Conservation (phyloP, 306 rosid species). For the peach (Prunus persica) region DNA sequence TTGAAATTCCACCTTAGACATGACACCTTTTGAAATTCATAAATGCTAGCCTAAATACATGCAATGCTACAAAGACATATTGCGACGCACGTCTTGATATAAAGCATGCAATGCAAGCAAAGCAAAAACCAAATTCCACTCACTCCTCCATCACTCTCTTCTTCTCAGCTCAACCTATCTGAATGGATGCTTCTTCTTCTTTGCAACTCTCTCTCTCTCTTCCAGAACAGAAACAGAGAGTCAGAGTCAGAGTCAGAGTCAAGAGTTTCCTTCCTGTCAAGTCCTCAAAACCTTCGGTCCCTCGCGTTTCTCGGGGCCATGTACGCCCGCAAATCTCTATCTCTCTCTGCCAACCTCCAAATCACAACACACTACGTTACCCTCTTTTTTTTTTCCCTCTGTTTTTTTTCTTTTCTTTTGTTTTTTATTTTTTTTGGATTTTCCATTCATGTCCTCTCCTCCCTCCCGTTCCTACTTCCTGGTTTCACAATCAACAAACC, state of each 20-base stretch:
- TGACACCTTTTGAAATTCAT: too few species aligned
- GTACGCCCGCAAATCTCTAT: slow-evolving; percentile 38
- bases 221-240: neutral
- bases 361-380: slow-evolving; percentile 25
- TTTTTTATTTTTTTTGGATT: neutral
- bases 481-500: neutral
- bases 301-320: slow-evolving; percentile 38
- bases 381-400: slow-evolving; percentile 11
- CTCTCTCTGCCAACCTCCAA: slow-evolving; percentile 25
- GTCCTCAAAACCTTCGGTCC: slow-evolving; percentile 30
- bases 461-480: neutral
- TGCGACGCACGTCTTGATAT: neutral
- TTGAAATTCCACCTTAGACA: too few species aligned
- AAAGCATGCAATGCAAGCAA: neutral
- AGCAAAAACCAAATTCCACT: neutral
- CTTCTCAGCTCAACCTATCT: neutral
- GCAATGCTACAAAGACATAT: neutral
- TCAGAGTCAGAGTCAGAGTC: neutral
- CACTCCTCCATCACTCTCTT: neutral
- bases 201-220: neutral
- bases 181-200: neutral
- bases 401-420: neutral
- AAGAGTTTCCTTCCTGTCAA: slow-evolving; percentile 28
- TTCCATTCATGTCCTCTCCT: slow-evolving; percentile 25
- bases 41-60: too few species aligned